Evolutionary conservation across 208 protist genomes (phyloP).

Genomic region (Balamuthia mandrillaris): DNA sequence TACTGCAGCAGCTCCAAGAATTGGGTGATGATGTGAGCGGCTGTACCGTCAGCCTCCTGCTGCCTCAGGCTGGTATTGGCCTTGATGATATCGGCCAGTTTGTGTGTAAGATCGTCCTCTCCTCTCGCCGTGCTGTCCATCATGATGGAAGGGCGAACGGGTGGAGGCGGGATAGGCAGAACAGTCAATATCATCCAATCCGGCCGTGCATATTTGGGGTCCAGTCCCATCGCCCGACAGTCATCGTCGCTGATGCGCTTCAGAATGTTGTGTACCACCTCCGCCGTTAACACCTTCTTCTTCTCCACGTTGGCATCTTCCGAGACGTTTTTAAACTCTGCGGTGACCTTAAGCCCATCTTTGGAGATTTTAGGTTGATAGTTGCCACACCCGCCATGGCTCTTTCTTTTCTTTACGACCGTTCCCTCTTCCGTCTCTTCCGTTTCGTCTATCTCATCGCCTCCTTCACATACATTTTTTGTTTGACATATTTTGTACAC

Average conservation of each 20-base stretch:
- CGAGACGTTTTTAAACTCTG: constrained; percentile 61
- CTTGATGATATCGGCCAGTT: constrained; percentile 94
- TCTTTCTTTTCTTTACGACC: constrained; percentile 30
- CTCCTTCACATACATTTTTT: constrained; percentile 74
- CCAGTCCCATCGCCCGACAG: constrained; percentile 74
- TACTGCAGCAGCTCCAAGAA: constrained; percentile 89
- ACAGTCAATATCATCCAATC: constrained; percentile 93
- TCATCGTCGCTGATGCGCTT: constrained; percentile 79
- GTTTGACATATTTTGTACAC: constrained; percentile 55
- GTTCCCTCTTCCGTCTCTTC: constrained; percentile 42
- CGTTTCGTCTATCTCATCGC: constrained; percentile 8
- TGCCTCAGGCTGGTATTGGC: constrained; percentile 84
- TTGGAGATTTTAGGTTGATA: constrained; percentile 74
- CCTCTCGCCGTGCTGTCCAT: constrained; percentile 39
- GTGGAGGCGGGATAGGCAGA: constrained; percentile 94
- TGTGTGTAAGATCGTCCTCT: constrained; percentile 96
- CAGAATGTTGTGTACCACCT: constrained; percentile 70
- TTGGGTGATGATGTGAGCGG: constrained; percentile 81
- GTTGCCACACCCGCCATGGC: constrained; percentile 77
- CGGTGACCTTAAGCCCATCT: constrained; percentile 69
- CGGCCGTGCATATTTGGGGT: constrained; percentile 77
- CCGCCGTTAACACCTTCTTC: constrained; percentile 60
- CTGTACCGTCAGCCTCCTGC: constrained; percentile 80
- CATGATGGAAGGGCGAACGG: constrained; percentile 93
- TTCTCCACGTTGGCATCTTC: constrained; percentile 52